Base-by-base conservation (phyloP, 306 rosid species). In the Boehmeria nivea region DNA sequence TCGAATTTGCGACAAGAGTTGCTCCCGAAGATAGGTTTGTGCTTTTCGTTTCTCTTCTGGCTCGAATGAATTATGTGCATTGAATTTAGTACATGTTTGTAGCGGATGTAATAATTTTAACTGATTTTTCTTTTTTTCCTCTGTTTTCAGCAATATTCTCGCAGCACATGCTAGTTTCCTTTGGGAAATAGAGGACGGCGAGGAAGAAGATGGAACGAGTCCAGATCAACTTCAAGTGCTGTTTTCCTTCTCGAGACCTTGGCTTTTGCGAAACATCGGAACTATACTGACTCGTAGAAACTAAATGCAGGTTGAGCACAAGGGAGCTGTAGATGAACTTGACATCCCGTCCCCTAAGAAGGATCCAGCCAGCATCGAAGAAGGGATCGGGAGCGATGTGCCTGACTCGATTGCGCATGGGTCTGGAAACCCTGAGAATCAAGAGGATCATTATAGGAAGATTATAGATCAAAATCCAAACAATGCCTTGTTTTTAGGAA, bases 101-200 rank as follows among this genome's bases (percentile, higher is more conserved):
- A 31, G 13, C 9, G 14, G 15, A 15, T 12, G 16, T 7, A 53
- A 20, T 8, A 58, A 27, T 28, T n/a, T 31, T 14, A n/a, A 37
- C 51, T 21, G 18, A 47, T 12, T 21, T 10, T 40, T 55, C 31
- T 23, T n/a, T 42, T 20, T 37, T 6, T 68, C 43, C 64, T 20
- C 16, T 3, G 42, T 78, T 76, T 77, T 58, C 83, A 91, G 98
- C 65, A 40, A 69, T 54, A 77, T 84, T 72, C 93, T 84, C 40
- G 96, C 87, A 39, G 94, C 93, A 74, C 79, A 79, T 74, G 75
- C 89, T 62, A 75, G 83, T 69, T 87, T 91, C 77, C 96, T 87
- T 22, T 91, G 95, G 96, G 88, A 78, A 72, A 59, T 68, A 47
- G 82, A 78, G 45, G 75, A 76, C 12, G 71, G 45, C 10, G 71